A percentile compares a stretch with the other conserved stretches of the same genome.
These are phyloP conservation scores for Rhizopus arrhizus DNA, from an alignment of 371 early-diverging fungal species.

Conservation along the genomic window DNA sequence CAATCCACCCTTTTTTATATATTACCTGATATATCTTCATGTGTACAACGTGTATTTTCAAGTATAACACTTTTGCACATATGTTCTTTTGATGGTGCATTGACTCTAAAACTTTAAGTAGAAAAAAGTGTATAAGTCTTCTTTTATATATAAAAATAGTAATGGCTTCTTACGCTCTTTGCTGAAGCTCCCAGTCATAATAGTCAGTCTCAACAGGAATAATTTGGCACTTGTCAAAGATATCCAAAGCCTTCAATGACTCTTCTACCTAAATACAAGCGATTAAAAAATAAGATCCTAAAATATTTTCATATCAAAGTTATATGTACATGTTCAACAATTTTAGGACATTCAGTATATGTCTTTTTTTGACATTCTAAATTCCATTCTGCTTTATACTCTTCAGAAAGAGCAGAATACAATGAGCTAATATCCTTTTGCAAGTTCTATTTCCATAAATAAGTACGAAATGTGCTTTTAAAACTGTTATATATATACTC, in stretches of 20 bases:
- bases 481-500: conserved; percentile 4
- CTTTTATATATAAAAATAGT: not conserved
- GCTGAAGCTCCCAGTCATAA: conserved; percentile 75
- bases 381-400: conserved; percentile 28
- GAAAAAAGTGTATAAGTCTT: not conserved
- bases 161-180: conserved; percentile 55
- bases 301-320: not conserved
- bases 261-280: conserved; percentile 34
- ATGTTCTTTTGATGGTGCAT: conserved; percentile 70
- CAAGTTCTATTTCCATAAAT: conserved; percentile 14
- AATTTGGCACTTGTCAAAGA: conserved; percentile 45
- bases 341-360: conserved; percentile 25
- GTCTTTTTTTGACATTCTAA: conserved; percentile 15
- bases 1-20: not conserved
- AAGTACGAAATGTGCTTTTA: not conserved
- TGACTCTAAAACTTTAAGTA: conserved; percentile 52
- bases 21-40: conserved; percentile 43
- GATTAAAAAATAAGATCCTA: not conserved
- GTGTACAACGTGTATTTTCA: conserved; percentile 75
- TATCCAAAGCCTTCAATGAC: conserved; percentile 23
- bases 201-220: conserved; percentile 67
- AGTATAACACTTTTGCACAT: conserved; percentile 83
- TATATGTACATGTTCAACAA: conserved; percentile 17
- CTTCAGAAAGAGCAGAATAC: conserved; percentile 22
- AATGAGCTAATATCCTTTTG: conserved; percentile 28